A percentile compares a stretch with the other conserved stretches of the same genome.
These are phyloP conservation scores for Nemania abortiva DNA, from an alignment of 2,329 filamentous ascomycete genomes.

Conservation along the genomic window DNA sequence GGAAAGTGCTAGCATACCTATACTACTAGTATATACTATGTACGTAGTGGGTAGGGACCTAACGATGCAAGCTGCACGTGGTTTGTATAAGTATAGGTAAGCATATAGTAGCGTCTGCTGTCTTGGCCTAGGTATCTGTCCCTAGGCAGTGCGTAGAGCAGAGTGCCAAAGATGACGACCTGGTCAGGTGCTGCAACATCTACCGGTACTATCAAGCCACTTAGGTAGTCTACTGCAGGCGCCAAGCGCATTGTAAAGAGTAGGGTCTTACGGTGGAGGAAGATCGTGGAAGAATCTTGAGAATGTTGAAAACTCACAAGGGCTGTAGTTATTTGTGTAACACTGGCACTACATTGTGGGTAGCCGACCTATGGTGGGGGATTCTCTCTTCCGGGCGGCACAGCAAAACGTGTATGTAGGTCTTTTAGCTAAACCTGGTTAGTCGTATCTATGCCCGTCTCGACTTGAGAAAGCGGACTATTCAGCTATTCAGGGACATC, in stretches of 20 bases:
- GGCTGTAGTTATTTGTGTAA: neutral
- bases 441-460: neutral
- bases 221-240: neutral
- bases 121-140: neutral
- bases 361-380: slow-evolving; percentile 16
- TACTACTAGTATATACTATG: neutral
- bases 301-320: neutral
- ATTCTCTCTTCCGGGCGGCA: neutral
- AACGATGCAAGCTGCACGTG: neutral
- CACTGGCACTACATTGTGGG: neutral
- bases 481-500: neutral
- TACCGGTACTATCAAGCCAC: neutral
- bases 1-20: too few species aligned
- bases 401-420: neutral
- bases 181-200: slow-evolving; percentile 12
- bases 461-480: neutral
- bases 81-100: neutral
- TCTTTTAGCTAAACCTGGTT: neutral
- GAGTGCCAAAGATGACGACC: neutral
- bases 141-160: neutral
- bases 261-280: slow-evolving; percentile 21
- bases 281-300: neutral
- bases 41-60: neutral
- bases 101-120: neutral
- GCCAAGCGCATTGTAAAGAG: neutral